Conservation (phyloP, 306 rosid genomes). For the Pterocarpus macrocarpus region DNA sequence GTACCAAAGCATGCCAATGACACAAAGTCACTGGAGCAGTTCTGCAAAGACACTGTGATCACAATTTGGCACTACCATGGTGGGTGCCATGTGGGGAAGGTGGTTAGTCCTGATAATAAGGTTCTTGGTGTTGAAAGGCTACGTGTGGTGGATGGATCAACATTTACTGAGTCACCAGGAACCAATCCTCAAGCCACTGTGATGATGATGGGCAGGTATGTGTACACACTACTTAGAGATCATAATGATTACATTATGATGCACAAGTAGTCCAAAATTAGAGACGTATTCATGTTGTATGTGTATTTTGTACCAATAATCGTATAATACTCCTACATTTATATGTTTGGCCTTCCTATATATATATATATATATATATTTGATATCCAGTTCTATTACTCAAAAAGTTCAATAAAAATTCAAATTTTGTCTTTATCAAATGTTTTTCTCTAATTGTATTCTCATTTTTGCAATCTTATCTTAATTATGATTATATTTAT, state of each 20-base stretch:
- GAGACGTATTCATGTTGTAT: too few relatives aligned
- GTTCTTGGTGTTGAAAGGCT: slow-evolving; percentile 81
- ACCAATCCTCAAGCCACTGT: slow-evolving; percentile 97
- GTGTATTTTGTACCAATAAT: too few relatives aligned
- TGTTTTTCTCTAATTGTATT: too few relatives aligned
- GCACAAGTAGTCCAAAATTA: too few relatives aligned
- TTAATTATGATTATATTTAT: too few relatives aligned
- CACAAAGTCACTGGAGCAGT: slow-evolving; percentile 78
- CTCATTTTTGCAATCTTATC: too few relatives aligned
- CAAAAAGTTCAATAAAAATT: too few relatives aligned
- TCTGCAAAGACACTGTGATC: slow-evolving; percentile 90
- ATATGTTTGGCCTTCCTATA: too few relatives aligned
- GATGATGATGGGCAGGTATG: slow-evolving; percentile 98
- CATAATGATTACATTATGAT: neutral
- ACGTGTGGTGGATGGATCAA: slow-evolving; percentile 86
- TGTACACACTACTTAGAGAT: neutral
- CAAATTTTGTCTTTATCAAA: too few relatives aligned
- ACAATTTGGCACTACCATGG: slow-evolving; percentile 99
- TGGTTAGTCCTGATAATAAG: slow-evolving; percentile 63
- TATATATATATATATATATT: too few relatives aligned
- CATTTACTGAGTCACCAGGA: slow-evolving; percentile 84
- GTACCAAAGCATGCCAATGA: slow-evolving; percentile 77
- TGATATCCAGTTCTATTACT: too few relatives aligned
- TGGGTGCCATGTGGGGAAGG: slow-evolving; percentile 89
- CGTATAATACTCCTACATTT: too few relatives aligned